Evolutionary conservation across 176 grass and related monocot species (phyloP).

Genomic region (Alopecurus myosuroides): DNA sequence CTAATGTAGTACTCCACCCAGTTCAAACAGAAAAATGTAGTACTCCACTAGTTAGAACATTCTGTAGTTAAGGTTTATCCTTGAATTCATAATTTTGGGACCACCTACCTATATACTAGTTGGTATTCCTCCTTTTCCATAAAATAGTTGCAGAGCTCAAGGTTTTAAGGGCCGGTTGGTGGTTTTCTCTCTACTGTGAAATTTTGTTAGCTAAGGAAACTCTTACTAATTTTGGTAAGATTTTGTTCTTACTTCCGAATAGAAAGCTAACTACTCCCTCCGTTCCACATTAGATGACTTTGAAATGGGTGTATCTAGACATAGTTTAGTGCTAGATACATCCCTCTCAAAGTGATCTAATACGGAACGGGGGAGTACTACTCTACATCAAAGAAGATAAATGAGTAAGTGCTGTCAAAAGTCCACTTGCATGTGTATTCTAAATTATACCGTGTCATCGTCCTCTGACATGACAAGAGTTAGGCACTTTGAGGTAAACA

Average conservation of each 20-base stretch:
- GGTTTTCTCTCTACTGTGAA: too few species aligned
- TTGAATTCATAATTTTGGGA: neutral
- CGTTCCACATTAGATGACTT: too few species aligned
- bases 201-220: neutral
- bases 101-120: neutral
- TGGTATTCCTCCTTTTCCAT: too few species aligned
- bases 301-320: too few species aligned
- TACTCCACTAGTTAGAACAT: too few species aligned
- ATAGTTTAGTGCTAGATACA: too few species aligned
- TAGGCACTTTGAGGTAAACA: constrained; percentile 9
- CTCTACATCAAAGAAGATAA: neutral
- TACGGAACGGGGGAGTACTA: too few species aligned
- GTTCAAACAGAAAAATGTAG: too few species aligned
- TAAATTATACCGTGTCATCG: neutral
- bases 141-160: neutral
- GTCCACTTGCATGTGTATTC: neutral
- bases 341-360: too few species aligned
- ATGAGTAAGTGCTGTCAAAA: neutral
- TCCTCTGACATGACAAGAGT: neutral
- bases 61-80: neutral
- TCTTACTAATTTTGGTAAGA: neutral
- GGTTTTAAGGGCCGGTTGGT: too few species aligned
- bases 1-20: too few species aligned
- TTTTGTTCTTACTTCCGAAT: neutral
- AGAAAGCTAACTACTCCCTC: too few species aligned